Base-by-base conservation (phyloP, 208 protist species). In the Wallacemonas sp. region DNA sequence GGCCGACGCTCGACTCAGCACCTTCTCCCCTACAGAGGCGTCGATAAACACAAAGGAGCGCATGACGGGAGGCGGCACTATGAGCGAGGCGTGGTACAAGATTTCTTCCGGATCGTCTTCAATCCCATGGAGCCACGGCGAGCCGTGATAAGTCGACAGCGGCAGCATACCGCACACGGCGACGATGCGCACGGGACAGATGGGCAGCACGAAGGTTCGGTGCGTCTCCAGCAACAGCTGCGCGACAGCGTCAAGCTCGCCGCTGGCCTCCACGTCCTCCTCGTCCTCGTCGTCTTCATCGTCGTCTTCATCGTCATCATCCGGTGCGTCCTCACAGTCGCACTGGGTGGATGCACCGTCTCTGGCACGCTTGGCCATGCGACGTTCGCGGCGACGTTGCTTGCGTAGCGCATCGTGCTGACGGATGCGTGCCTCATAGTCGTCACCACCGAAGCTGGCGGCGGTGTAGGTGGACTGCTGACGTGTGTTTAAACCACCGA, bases 111-210 rank as follows among this genome's bases (percentile, higher is more conserved):
- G 66, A 4, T 81, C 77, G 38, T 81, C 69, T 17, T 81, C 63
- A 29, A 70, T 58, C 30, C 75, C 78, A 34, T 76, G 77, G 42
- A 88, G 69, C 81, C 81, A 88, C 55, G 78, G 65, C 26, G 77
- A 80, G 21, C 81, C 81, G 32, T 78, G 78, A 44, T 65, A 84
- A 1, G 68, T 50, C 12, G 21, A 58, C 1, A 66, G 62, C 58
- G 73, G 71, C 10, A 68, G 22, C 17, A 73, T 62, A 4, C 62
- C 71, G 53, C 72, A 68, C 57, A 70, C 84, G 24, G 78, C 81
- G 19, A 80, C 78, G 9, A 88, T 67, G 26, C 75, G 78, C 24
- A 88, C 71, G 1, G 81, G 70, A n/a, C 65, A 77, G 38, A 81
- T 78, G 30, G 73, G 74, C 3, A 88, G 46, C 45, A 79, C 70